Percentiles rank a stretch among this genome's conserved stretches.
Conservation (phyloP, 208 protist species). For the Leishmania mexicana region DNA sequence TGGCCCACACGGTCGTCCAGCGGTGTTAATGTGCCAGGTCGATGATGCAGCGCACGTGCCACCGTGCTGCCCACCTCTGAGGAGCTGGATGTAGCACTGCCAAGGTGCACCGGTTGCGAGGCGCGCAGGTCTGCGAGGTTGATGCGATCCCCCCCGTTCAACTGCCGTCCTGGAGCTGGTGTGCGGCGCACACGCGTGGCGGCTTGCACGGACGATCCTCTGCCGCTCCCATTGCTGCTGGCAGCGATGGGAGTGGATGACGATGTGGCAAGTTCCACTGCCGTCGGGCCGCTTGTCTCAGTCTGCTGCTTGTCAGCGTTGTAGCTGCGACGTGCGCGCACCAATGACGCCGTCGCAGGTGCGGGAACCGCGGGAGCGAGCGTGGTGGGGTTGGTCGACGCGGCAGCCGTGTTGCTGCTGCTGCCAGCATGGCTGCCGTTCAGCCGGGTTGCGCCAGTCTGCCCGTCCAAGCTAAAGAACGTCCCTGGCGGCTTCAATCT, state of each 20-base stretch:
- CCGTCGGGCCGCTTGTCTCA: neutral
- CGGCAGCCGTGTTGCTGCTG: neutral
- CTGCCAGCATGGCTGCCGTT: neutral
- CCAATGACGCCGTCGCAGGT: neutral
- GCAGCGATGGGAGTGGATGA: neutral
- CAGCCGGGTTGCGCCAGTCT: neutral
- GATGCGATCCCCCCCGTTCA: neutral
- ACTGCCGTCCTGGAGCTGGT: neutral
- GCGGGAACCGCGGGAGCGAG: neutral
- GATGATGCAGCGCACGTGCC: neutral
- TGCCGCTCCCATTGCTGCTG: too few relatives aligned
- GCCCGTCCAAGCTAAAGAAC: conserved; percentile 13
- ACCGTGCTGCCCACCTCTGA: neutral
- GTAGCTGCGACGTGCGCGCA: neutral
- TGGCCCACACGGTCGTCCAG: neutral
- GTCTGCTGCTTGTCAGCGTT: neutral
- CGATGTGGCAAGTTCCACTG: neutral
- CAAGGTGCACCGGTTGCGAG: neutral
- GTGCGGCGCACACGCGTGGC: neutral
- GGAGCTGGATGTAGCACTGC: neutral
- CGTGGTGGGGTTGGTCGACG: neutral
- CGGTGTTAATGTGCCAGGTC: neutral
- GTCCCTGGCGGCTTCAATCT: neutral
- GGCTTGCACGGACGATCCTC: neutral
- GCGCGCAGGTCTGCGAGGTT: neutral